Base-by-base conservation (phyloP, 2,329 filamentous ascomycete genomes). In the Sphaerulina populicola region DNA sequence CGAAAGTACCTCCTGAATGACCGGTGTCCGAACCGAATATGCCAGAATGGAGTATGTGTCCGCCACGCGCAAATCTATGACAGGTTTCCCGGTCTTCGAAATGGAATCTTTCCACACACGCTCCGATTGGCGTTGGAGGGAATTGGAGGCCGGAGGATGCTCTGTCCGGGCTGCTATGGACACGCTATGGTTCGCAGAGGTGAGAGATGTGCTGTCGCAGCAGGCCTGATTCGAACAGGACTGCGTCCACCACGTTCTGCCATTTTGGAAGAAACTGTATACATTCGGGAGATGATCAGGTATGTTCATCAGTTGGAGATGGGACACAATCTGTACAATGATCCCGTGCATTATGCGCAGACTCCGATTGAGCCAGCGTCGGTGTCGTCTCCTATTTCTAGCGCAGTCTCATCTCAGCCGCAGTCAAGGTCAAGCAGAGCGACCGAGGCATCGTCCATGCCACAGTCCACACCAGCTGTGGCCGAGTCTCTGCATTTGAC, bases 101-200 rank as follows among this genome's bases (percentile, higher is more conserved):
- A 18, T 30, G 44, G 44, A 7, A 10, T 47, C 4, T n/a, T 33
- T 12, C 35, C 44, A 21, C 23, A 47, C 11, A 37, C 39, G 9
- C 44, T 47, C 8, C 44, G n/a, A 11, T 31, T 33, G 44, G 29
- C 27, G 3, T 8, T 47, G n/a, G n/a, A 21, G 3, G 44, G 21
- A 15, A 12, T 15, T 6, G 27, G 36, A 33, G 44, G 27, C 3
- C 31, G n/a, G 27, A 21, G n/a, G 4, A 47, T 47, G 44, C 23
- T 47, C 14, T 47, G 44, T 18, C n/a, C 37, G 4, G 33, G 33
- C 27, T 47, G 44, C 11, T 47, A 47, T 21, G 44, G 44, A 31
- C 29, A 38, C 35, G 15, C n/a, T 8, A 30, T 29, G n/a, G 44
- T 47, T 12, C 44, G 33, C 5, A 21, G 36, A 18, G 12, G 39